Base-by-base conservation (phyloP, 177 flowering plant species). In the Telopea speciosissima region DNA sequence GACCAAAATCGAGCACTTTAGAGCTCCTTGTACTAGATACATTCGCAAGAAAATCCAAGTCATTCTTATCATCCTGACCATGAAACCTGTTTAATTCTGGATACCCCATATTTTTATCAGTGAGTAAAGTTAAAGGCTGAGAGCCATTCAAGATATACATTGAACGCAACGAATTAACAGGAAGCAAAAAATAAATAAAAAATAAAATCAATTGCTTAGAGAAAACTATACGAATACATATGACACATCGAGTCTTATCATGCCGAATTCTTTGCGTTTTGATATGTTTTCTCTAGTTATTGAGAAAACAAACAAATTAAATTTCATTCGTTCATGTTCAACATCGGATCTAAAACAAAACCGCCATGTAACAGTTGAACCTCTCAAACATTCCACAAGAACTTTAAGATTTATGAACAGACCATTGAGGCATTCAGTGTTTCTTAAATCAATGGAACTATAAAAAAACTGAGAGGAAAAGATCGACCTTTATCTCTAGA, bases 1-100 rank as follows among this genome's bases (percentile, higher is more conserved):
- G 83, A 26, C 98, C 99, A 83, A 93, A 95, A 63, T 76, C 73
- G 66, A 91, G 86, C 36, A 88, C 89, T 77, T 80, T 87, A 45
- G 42, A 36, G 1, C 42, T 78, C 31, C 72, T 74, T 9, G 78
- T 83, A 54, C 85, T 82, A 59, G 96, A 84, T 62, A 86, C 89
- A 82, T 93, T 89, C 12, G 86, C 63, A 24, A 91, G 85, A 81
- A 88, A 88, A 79, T 92, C 89, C 40, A 58, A 22, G 54, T 82
- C 91, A 70, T 70, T 77, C 63, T 72, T 87, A 74, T 80, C 86
- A 72, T 81, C 82, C 58, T 81, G 80, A 52, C 64, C 81, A 72
- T 75, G 69, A 77, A 75, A 59, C 65, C 65, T 70, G 74, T 68
- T 72, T 60, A 72, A 26, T 64, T 82, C 93, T 88, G 92, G 82